phyloP scores from a whole-genome alignment of 2,329 filamentous ascomycete species.

The Fusarium sp. region DNA sequence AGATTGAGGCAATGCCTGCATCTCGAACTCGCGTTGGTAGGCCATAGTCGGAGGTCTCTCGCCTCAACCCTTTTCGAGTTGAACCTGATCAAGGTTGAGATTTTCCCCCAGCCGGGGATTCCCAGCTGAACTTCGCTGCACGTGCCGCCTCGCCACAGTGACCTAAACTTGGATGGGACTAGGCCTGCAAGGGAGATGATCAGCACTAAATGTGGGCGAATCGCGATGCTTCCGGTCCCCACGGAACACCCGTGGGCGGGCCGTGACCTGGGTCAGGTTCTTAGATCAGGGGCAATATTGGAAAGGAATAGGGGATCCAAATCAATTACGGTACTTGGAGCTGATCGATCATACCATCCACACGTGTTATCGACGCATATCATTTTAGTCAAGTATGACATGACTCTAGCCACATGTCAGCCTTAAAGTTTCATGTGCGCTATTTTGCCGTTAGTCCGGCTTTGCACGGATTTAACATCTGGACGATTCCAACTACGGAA shows the following conservation, averaged over 20 bases:
- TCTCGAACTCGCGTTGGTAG: constrained; percentile 40
- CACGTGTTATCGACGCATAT: too few species aligned
- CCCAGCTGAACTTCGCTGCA: constrained; percentile 2
- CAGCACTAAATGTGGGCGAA: constrained; percentile 6
- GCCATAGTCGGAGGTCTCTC: constrained; percentile 38
- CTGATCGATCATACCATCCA: too few species aligned
- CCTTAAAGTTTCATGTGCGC: background rate
- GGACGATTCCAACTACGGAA: too few species aligned
- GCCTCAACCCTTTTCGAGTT: background rate
- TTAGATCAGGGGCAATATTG: background rate
- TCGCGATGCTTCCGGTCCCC: constrained; percentile 8
- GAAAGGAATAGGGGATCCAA: too few species aligned
- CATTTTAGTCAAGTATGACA: background rate
- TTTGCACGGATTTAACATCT: too few species aligned
- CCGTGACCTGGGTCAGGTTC: background rate
- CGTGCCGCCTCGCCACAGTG: constrained; percentile 23
- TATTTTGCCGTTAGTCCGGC: background rate
- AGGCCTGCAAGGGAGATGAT: background rate
- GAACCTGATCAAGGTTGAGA: constrained; percentile 6
- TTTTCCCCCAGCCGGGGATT: constrained; percentile 15
- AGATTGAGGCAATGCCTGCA: constrained; percentile 27
- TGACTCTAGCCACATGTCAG: background rate
- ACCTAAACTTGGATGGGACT: constrained; percentile 10
- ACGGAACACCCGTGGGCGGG: constrained; percentile 15
- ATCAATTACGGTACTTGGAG: too few species aligned